These are phyloP conservation scores for Pseudohalonectria lignicola DNA, from an alignment of 2,329 filamentous ascomycete genomes.

Conservation along the genomic window DNA sequence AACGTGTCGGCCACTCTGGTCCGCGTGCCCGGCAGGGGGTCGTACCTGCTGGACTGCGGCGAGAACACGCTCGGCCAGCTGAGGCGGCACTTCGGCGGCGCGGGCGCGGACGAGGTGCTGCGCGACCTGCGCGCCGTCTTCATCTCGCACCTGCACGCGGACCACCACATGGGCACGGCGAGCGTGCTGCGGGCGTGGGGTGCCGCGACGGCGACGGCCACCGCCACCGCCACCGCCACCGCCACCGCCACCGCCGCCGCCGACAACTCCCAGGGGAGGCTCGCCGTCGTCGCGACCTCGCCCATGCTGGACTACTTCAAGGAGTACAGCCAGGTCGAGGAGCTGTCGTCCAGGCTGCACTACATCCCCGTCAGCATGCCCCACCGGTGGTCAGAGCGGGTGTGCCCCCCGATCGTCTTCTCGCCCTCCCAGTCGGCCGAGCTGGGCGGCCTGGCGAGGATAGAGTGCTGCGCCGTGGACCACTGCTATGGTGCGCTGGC, in stretches of 20 bases:
- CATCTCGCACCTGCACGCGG: conserved; percentile 93
- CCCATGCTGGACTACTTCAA: conserved; percentile 66
- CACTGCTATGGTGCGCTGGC: conserved; percentile 78
- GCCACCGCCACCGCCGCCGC: conserved; percentile 17
- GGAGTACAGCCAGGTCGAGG: conserved; percentile 71
- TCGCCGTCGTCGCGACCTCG: conserved; percentile 58
- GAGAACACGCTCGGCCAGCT: conserved; percentile 89
- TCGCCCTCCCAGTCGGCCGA: conserved; percentile 29
- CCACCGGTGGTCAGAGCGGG: conserved; percentile 2
- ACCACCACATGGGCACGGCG: conserved; percentile 85
- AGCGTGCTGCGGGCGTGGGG: conserved; percentile 78
- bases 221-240: conserved; percentile 25
- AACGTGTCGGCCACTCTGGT: conserved; percentile 88
- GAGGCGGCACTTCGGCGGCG: conserved; percentile 56
- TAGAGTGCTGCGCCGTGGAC: conserved; percentile 56
- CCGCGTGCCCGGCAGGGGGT: conserved; percentile 74
- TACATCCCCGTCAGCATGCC: conserved; percentile 15
- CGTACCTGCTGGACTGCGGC: conserved; percentile 81
- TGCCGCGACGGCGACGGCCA: conserved; percentile 30
- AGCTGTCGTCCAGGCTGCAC: conserved; percentile 51
- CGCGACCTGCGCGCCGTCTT: conserved; percentile 70
- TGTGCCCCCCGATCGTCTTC: conserved; percentile 15
- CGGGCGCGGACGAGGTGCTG: conserved; percentile 61
- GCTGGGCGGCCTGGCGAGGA: conserved; percentile 46
- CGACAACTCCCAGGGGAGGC: conserved; percentile 18